Base-by-base conservation (phyloP, 495 filamentous ascomycete species). In the Cercophora scortea region DNA sequence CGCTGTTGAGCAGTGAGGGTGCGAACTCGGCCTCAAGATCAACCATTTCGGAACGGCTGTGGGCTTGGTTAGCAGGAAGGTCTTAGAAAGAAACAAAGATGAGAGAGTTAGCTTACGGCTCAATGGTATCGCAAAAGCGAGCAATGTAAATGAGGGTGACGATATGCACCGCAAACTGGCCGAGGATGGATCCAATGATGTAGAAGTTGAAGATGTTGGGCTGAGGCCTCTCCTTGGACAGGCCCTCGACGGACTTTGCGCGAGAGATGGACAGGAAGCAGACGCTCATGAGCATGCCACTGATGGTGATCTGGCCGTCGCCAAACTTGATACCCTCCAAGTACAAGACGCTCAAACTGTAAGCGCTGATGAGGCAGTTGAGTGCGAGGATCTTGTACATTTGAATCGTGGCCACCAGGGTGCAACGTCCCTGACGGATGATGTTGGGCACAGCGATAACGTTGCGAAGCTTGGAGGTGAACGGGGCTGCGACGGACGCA, bases 341-440 rank as follows among this genome's bases (percentile, higher is more conserved):
- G 63, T 99, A 99, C 42, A 99, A 78, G 36, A 99, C 93, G 69
- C 86, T 91, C 60, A 97, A 69, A 73, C 90, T 96, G 81, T 99
- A 99, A 17, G 93, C 93, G 62, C 88, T 95, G 68, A 99, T 99
- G 62, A 99, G 75, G 66, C 93, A 99, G 75, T 99, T 99, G 53
- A 99, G 75, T 17, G 93, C 93, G 49, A 99, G 79, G 61, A 99
- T 99, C 78, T 99, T 99, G 79, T 97, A 99, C 93, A 99, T 99
- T 73, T 99, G 93, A 57, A 99, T 97, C 4, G 94, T 97, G 5
- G 93, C 92, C 45, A 99, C 94, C 10, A 99, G 77, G 2, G 93
- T 96, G 70, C 93, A 99, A 52, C 93, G 85, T 47, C 93, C 93
- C 71, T 99, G 93, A 54, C 93, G 86, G 58, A 99, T 89, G 60